phyloP scores from a whole-genome alignment of 139 green algal genomes.

The Raphidocelis subcapitata region DNA sequence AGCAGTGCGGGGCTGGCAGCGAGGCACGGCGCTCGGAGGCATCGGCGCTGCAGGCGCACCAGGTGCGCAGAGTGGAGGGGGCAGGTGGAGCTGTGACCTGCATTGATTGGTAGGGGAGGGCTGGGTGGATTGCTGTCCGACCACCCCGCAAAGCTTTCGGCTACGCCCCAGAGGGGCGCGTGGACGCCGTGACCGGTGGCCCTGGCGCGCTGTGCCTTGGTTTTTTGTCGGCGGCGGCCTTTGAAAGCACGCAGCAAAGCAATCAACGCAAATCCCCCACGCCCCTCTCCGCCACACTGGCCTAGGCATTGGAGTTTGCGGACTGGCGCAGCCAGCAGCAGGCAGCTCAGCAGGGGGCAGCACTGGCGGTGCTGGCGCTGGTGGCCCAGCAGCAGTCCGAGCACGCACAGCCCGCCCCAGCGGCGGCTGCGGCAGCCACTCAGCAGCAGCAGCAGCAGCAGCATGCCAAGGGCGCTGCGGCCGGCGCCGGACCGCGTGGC shows the following conservation, averaged over 20 bases:
- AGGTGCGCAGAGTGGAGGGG: slow-evolving; percentile 12
- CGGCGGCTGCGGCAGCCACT: neutral
- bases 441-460: slow-evolving; percentile 1
- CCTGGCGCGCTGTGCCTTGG: too few relatives aligned
- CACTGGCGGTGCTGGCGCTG: too few relatives aligned
- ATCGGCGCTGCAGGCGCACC: neutral
- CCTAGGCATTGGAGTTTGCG: slow-evolving; percentile 19
- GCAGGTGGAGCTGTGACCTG: slow-evolving; percentile 6
- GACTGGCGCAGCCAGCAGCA: slow-evolving; percentile 26
- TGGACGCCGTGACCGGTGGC: too few relatives aligned
- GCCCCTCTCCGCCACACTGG: slow-evolving; percentile 1
- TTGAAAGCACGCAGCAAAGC: neutral
- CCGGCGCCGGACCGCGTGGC: too few relatives aligned
- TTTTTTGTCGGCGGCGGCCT: too few relatives aligned
- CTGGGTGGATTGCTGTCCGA: neutral
- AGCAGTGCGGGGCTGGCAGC: too few relatives aligned
- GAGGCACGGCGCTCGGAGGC: too few relatives aligned
- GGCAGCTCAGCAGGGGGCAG: neutral
- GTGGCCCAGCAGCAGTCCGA: neutral
- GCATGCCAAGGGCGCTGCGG: too few relatives aligned
- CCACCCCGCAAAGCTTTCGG: too few relatives aligned
- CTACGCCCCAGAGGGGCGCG: too few relatives aligned
- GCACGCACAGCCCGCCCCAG: neutral
- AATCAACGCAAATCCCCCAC: neutral
- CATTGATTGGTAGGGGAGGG: neutral